Evolutionary conservation across 352 stramenopile genomes (phyloP).

Genomic region (Globisporangium barbulae): DNA sequence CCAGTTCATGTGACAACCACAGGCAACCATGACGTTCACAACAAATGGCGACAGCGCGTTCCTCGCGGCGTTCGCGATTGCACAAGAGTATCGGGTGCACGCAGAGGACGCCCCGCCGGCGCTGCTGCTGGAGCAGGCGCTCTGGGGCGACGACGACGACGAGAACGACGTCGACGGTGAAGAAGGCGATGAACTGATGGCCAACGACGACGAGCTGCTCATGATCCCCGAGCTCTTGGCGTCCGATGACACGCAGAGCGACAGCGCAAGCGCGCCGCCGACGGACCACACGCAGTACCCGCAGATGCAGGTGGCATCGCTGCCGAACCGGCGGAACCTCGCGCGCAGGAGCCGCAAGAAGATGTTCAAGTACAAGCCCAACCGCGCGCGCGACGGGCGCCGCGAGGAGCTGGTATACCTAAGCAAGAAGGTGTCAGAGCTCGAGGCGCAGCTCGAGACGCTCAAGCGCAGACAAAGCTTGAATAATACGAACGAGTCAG

Average conservation of each 20-base stretch:
- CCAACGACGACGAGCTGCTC: constrained; percentile 1
- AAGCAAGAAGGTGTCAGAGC: constrained; percentile 35
- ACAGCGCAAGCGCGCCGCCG: background rate
- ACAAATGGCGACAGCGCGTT: constrained; percentile 1
- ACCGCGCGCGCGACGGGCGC: constrained; percentile 33
- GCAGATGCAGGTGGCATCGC: constrained; percentile 10
- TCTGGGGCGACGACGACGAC: constrained; percentile 14
- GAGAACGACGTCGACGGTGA: background rate
- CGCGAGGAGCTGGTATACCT: constrained; percentile 43
- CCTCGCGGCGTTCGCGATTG: constrained; percentile 4
- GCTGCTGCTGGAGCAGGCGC: constrained; percentile 12
- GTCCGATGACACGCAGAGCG: background rate
- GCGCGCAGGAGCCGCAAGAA: constrained; percentile 18
- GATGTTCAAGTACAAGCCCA: constrained; percentile 33
- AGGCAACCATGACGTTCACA: background rate
- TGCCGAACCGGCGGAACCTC: constrained; percentile 10
- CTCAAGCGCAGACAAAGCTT: constrained; percentile 22
- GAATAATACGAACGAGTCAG: background rate
- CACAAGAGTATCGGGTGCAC: background rate
- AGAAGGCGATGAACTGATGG: background rate
- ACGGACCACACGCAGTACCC: background rate
- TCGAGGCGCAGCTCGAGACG: constrained; percentile 32
- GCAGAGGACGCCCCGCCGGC: background rate
- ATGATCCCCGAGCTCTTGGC: constrained; percentile 1
- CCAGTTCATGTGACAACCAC: constrained; percentile 4